Percentiles rank a stretch among this genome's conserved stretches.
Conservation (phyloP, 108 stramenopile species). For the Skeletonema marinoi region DNA sequence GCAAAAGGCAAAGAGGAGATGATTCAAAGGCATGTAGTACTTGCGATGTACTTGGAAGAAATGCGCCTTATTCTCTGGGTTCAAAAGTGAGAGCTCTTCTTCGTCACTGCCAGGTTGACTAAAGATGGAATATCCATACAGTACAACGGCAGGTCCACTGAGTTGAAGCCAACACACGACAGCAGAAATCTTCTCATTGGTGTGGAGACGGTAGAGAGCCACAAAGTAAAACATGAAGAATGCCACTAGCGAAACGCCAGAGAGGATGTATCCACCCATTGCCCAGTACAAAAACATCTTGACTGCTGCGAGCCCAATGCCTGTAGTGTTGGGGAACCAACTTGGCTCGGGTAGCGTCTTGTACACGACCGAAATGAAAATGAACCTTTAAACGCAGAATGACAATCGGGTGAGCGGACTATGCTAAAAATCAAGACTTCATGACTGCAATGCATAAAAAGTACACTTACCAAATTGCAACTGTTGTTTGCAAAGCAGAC, state of each 20-base stretch:
- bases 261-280: slow-evolving; percentile 31
- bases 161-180: slow-evolving; percentile 51
- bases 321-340: slow-evolving; percentile 51
- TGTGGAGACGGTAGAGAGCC: slow-evolving; percentile 43
- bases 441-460: background rate
- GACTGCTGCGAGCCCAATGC: slow-evolving; percentile 41
- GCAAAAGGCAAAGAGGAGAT: slow-evolving; percentile 34
- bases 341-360: slow-evolving; percentile 47
- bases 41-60: slow-evolving; percentile 31
- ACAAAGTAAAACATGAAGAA: slow-evolving; percentile 44
- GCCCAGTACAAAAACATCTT: slow-evolving; percentile 49
- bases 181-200: slow-evolving; percentile 45
- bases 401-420: background rate
- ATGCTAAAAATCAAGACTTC: background rate
- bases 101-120: slow-evolving; percentile 36
- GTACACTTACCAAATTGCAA: slow-evolving; percentile 28
- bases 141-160: slow-evolving; percentile 44
- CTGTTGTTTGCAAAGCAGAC: slow-evolving; percentile 22
- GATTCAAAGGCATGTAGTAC: slow-evolving; percentile 39
- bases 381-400: slow-evolving; percentile 53
- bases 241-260: slow-evolving; percentile 26
- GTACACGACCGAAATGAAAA: slow-evolving; percentile 65
- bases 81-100: slow-evolving; percentile 15
- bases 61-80: slow-evolving; percentile 27
- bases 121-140: slow-evolving; percentile 50